A percentile compares a stretch with the other conserved stretches of the same genome.
These are phyloP conservation scores for Bipolaris gigantea DNA, from an alignment of 2,329 filamentous ascomycete species.

Conservation along the genomic window DNA sequence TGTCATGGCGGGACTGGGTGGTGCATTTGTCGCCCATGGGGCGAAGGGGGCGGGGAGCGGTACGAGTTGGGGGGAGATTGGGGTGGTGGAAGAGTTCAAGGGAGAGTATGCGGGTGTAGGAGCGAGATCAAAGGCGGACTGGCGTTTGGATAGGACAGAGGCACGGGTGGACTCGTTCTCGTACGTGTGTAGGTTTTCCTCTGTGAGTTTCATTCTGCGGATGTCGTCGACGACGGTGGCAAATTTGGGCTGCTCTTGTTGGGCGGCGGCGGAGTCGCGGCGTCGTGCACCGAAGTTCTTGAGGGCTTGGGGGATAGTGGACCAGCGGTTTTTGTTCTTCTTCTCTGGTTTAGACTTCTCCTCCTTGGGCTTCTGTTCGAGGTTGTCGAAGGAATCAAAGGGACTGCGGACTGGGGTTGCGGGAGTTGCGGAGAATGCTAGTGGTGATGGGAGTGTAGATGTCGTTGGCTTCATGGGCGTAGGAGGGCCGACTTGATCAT, in stretches of 20 bases:
- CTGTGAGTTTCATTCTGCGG: slow-evolving; percentile 18
- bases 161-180: slow-evolving; percentile 11
- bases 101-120: slow-evolving; percentile 31
- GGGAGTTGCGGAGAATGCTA: slow-evolving; percentile 11
- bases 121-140: slow-evolving; percentile 18
- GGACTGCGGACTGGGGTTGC: slow-evolving; percentile 13
- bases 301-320: slow-evolving; percentile 26
- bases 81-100: slow-evolving; percentile 10
- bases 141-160: slow-evolving; percentile 9
- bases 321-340: slow-evolving; percentile 29
- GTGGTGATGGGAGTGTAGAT: slow-evolving; percentile 4
- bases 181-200: slow-evolving; percentile 16
- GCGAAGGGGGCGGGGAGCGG: slow-evolving; percentile 27
- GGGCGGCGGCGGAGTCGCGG: slow-evolving; percentile 19
- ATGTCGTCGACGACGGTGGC: slow-evolving; percentile 14
- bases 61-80: slow-evolving; percentile 5
- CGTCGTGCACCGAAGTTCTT: slow-evolving; percentile 26
- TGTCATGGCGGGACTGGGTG: slow-evolving; percentile 24
- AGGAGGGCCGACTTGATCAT: slow-evolving; percentile 24
- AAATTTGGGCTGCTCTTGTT: slow-evolving; percentile 15
- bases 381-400: slow-evolving; percentile 3
- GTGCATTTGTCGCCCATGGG: slow-evolving; percentile 22
- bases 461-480: slow-evolving; percentile 19
- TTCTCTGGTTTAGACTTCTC: slow-evolving; percentile 22
- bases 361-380: slow-evolving; percentile 9